Conservation (phyloP, 2,329 filamentous ascomycete genomes). For the Ascochyta viciae-villosae region DNA sequence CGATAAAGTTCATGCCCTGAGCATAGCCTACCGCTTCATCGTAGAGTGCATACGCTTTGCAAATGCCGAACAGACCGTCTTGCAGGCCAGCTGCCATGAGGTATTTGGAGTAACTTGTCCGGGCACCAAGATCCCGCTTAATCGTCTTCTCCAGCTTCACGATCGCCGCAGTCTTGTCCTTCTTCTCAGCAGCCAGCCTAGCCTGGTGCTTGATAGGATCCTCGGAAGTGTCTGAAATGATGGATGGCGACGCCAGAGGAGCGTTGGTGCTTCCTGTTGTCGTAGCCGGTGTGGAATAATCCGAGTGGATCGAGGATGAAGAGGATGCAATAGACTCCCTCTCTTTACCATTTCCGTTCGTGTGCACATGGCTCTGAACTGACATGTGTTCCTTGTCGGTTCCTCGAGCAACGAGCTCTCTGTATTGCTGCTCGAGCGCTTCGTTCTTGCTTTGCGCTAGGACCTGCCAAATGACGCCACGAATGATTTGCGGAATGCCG, state of each 20-base stretch:
- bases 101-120: slow-evolving; percentile 97
- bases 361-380: slow-evolving; percentile 30
- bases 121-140: slow-evolving; percentile 84
- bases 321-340: slow-evolving; percentile 77
- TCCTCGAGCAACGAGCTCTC: slow-evolving; percentile 78
- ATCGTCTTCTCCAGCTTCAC: slow-evolving; percentile 91
- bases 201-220: slow-evolving; percentile 70
- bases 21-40: slow-evolving; percentile 96
- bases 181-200: slow-evolving; percentile 69
- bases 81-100: slow-evolving; percentile 89
- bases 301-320: slow-evolving; percentile 83
- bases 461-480: slow-evolving; percentile 99
- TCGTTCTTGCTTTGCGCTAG: slow-evolving; percentile 94
- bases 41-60: slow-evolving; percentile 95
- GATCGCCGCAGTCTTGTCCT: slow-evolving; percentile 75
- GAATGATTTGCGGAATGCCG: slow-evolving; percentile 92
- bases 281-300: slow-evolving; percentile 68
- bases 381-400: slow-evolving; percentile 72
- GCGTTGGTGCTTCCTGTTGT: slow-evolving; percentile 54
- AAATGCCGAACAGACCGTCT: slow-evolving; percentile 92
- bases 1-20: slow-evolving; percentile 98
- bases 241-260: slow-evolving; percentile 57
- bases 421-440: slow-evolving; percentile 86
- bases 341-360: slow-evolving; percentile 63
- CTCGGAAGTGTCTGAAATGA: slow-evolving; percentile 65